Conservation (phyloP, 257 asterid species). For the Thymus mandschuricus region DNA sequence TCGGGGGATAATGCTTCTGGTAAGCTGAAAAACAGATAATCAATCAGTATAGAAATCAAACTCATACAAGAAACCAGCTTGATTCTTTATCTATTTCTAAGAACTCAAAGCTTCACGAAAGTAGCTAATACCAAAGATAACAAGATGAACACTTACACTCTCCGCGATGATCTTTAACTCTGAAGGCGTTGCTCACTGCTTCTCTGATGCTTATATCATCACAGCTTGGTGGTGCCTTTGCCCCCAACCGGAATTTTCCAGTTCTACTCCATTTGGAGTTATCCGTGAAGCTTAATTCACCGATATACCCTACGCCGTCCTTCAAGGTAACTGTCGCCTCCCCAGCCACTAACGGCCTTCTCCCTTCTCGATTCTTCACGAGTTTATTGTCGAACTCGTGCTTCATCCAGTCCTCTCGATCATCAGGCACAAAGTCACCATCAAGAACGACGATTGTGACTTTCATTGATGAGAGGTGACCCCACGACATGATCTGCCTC, state of each 20-base stretch:
- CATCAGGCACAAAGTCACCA: constrained; percentile 71
- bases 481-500: constrained; percentile 44
- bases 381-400: constrained; percentile 50
- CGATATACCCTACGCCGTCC: constrained; percentile 69
- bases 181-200: constrained; percentile 73
- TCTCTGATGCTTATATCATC: constrained; percentile 57
- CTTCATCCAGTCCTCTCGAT: constrained; percentile 66
- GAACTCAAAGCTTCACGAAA: too few species aligned
- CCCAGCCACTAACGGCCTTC: constrained; percentile 80
- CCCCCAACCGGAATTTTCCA: constrained; percentile 78
- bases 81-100: too few species aligned
- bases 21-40: constrained; percentile 51
- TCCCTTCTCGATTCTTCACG: constrained; percentile 74
- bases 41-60: constrained; percentile 9
- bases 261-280: constrained; percentile 92
- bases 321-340: constrained; percentile 50
- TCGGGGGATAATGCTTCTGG: constrained; percentile 79
- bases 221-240: constrained; percentile 35
- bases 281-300: constrained; percentile 74
- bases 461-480: constrained; percentile 60
- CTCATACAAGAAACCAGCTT: too few species aligned
- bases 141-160: constrained; percentile 56
- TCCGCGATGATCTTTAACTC: constrained; percentile 92
- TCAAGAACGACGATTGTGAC: constrained; percentile 62
- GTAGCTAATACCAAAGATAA: neutral